Percentiles rank a stretch among this genome's conserved stretches.
Conservation (phyloP, 2,329 filamentous ascomycete genomes). For the Chalara sp. region DNA sequence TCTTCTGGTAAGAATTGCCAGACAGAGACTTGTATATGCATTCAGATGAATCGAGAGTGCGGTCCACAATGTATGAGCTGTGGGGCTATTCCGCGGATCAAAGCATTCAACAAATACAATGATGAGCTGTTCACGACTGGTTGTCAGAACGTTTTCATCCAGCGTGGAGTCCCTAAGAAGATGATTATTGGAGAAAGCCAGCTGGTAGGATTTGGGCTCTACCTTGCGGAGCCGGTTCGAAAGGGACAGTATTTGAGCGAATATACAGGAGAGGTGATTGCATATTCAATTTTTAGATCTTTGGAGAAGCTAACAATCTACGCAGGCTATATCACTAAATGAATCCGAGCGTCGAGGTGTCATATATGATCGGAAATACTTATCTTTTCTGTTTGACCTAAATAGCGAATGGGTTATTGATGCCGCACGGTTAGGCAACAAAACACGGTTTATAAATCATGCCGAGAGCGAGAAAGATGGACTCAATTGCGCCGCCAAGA, state of each 20-base stretch:
- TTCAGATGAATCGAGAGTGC: conserved; percentile 69
- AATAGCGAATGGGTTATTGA: conserved; percentile 52
- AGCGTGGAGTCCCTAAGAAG: conserved; percentile 58
- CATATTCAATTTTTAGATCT: conserved; percentile 30
- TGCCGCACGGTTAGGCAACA: conserved; percentile 70
- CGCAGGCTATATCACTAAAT: conserved; percentile 45
- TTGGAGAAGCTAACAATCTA: neutral
- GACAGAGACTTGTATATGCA: conserved; percentile 61
- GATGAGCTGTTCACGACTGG: conserved; percentile 47
- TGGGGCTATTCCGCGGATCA: conserved; percentile 60
- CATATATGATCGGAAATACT: conserved; percentile 29
- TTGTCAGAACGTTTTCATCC: conserved; percentile 68
- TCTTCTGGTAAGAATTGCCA: conserved; percentile 47
- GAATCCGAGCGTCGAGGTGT: conserved; percentile 25
- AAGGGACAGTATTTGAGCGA: conserved; percentile 71
- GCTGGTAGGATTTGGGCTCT: conserved; percentile 69
- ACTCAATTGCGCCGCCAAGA: conserved; percentile 58
- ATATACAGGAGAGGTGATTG: conserved; percentile 65
- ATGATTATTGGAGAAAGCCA: conserved; percentile 65
- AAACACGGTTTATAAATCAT: conserved; percentile 80
- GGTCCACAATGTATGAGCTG: conserved; percentile 70
- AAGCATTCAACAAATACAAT: conserved; percentile 59
- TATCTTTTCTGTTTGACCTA: conserved; percentile 44
- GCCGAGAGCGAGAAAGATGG: conserved; percentile 54
- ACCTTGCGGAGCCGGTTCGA: conserved; percentile 38